phyloP scores from a whole-genome alignment of 1,284 basidiomycete species.

The Coriolopsis trogii region DNA sequence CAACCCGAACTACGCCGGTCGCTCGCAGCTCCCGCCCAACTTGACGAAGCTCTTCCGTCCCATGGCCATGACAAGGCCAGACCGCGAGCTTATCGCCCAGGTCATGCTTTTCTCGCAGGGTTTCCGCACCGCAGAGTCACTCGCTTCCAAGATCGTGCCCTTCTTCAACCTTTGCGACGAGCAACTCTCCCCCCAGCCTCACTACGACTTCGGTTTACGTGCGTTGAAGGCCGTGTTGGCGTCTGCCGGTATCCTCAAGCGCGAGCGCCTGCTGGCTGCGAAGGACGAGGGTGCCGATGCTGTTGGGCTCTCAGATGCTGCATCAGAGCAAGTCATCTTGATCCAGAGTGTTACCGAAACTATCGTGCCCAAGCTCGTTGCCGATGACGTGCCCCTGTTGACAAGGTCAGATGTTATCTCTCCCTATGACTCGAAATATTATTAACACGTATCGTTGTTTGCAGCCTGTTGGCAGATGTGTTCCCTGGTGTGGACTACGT shows the following conservation, averaged over 20 bases:
- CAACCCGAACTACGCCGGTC: conserved; percentile 97
- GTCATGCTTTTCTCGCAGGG: conserved; percentile 99
- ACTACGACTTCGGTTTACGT: conserved; percentile 99
- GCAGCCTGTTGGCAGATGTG: conserved; percentile 91
- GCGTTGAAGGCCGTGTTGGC: conserved; percentile 96
- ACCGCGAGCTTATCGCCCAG: conserved; percentile 97
- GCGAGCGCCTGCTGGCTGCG: conserved; percentile 75
- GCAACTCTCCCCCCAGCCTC: conserved; percentile 95
- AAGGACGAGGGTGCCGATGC: conserved; percentile 48
- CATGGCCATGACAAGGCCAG: conserved; percentile 99
- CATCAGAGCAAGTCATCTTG: conserved; percentile 93
- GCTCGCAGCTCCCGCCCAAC: conserved; percentile 96
- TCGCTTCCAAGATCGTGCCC: conserved; percentile 97
- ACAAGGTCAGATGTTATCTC: conserved; percentile 63
- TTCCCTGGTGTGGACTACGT: conserved; percentile 95
- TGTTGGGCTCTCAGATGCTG: conserved; percentile 63
- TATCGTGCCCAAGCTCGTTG: conserved; percentile 97
- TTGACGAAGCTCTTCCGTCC: conserved; percentile 94
- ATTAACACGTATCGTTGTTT: conserved; percentile 7
- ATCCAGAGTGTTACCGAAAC: conserved; percentile 99
- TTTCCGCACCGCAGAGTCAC: conserved; percentile 94
- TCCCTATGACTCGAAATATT: neutral
- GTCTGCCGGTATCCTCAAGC: conserved; percentile 97
- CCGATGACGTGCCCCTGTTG: conserved; percentile 94
- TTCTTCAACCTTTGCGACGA: conserved; percentile 99